Conservation (phyloP, 208 protist genomes). For the Trypanosomatidae sp. region DNA sequence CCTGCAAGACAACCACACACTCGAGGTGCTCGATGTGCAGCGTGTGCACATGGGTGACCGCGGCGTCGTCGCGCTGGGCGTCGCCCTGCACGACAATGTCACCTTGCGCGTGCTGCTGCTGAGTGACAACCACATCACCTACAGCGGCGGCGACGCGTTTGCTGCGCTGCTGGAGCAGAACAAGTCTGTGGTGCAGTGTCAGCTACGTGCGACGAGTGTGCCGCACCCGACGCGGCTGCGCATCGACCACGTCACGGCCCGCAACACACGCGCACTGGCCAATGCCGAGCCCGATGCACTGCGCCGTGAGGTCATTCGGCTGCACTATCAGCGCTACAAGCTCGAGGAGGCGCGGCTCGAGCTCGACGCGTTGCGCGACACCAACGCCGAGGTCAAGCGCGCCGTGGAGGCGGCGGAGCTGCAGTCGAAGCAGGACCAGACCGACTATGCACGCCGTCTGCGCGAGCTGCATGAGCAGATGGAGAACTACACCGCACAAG, state of each 20-base stretch:
- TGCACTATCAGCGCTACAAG: slow-evolving; percentile 87
- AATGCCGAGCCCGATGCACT: slow-evolving; percentile 57
- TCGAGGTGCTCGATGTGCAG: slow-evolving; percentile 55
- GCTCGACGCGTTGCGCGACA: slow-evolving; percentile 48
- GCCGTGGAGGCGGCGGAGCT: slow-evolving; percentile 53
- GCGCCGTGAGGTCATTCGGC: slow-evolving; percentile 54
- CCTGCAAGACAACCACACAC: slow-evolving; percentile 16
- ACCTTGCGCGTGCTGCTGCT: slow-evolving; percentile 48
- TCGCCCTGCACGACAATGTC: slow-evolving; percentile 55
- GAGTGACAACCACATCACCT: slow-evolving; percentile 73
- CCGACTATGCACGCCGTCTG: slow-evolving; percentile 40
- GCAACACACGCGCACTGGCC: slow-evolving; percentile 26
- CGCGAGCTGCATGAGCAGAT: slow-evolving; percentile 56
- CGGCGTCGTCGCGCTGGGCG: slow-evolving; percentile 71
- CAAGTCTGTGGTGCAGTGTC: slow-evolving; percentile 21
- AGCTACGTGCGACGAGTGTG: slow-evolving; percentile 52
- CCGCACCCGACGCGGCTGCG: slow-evolving; percentile 45
- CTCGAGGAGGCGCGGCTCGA: slow-evolving; percentile 69
- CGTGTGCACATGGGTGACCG: slow-evolving; percentile 63
- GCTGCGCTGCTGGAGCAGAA: slow-evolving; percentile 68
- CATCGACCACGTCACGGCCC: slow-evolving; percentile 25
- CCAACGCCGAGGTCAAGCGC: slow-evolving; percentile 48
- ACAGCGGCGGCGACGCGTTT: slow-evolving; percentile 52
- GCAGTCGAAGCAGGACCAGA: slow-evolving; percentile 72
- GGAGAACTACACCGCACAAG: slow-evolving; percentile 42